Evolutionary conservation across 371 early-diverging fungal genomes (phyloP), one percentile per base, ranked within the genome.

Genomic region (Zancudomyces culisetae): DNA sequence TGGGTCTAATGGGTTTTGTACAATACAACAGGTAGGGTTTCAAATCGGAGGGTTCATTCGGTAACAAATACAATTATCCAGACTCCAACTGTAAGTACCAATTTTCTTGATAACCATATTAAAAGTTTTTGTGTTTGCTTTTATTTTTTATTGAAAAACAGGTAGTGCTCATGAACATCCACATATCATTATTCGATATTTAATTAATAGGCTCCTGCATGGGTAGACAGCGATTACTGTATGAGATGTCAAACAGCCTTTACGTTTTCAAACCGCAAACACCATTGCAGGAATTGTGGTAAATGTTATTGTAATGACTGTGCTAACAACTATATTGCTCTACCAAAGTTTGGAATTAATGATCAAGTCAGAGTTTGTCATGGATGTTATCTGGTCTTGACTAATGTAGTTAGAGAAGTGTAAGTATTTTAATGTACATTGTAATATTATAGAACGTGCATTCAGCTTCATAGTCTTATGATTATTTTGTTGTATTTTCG

Each of bases 221-320:
- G 96, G 96, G 79, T 85, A 12, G 93, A 94, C 60, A 82, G 83
- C 42, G 83, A 85, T 54, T 78, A 82, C 10, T 95, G 96, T 63
- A 85, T 81, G 70, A 77, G 96, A 28, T 95, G 96, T 61, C 71
- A 94, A 51, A 79, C 86, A 1, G 51, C 69, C 12, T 95, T 95
- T 58, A 92, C 93, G 0, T 68, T 87, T 8, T 86, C 90, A 43
- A 92, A 88, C 65, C 77, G 96, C 53, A 93, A 94, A 73, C 96
- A 95, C 66, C 96, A 95, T 64, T 95, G 96, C 60, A 78, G 96
- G 61, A 85, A 89, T 57, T 95, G 96, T 64, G 96, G 96, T 8
- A 71, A 80, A 39, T 88, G 88, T 3, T 94, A 83, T 57, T 92
- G 93, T 63, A 79, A 83, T 27, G 74, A 80, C 41, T 95, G 96